A percentile compares a stretch with the other conserved stretches of the same genome.
Evolutionary conservation across 306 rosid genomes (phyloP).

Genomic region (Pterocarpus santalinus): DNA sequence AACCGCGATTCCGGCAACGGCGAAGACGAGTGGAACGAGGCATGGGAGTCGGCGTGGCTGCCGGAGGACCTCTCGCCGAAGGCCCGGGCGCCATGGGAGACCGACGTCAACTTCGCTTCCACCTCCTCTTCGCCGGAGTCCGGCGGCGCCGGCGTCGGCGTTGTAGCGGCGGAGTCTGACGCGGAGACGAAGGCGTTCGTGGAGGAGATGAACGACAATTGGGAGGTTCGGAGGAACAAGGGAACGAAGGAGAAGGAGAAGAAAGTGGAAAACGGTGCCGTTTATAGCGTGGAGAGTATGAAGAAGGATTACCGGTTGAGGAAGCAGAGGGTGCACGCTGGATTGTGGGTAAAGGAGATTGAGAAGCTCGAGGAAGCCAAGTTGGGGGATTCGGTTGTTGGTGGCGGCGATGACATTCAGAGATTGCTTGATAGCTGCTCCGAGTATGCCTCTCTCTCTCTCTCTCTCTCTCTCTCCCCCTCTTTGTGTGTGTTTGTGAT

Average conservation of each 20-base stretch:
- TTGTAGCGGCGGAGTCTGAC: conserved; percentile 66
- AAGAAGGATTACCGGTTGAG: conserved; percentile 89
- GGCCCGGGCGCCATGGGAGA: conserved; percentile 82
- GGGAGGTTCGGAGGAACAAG: conserved; percentile 75
- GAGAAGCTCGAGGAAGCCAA: conserved; percentile 91
- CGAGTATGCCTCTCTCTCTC: conserved; percentile 55
- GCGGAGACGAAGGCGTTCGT: conserved; percentile 85
- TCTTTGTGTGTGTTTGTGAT: not conserved
- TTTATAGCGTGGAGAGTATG: conserved; percentile 78
- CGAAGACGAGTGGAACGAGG: conserved; percentile 89
- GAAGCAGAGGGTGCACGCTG: conserved; percentile 91
- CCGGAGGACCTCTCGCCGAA: conserved; percentile 78
- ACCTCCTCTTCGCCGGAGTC: not conserved
- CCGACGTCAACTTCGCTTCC: conserved; percentile 70
- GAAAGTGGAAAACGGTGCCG: conserved; percentile 52
- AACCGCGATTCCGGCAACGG: conserved; percentile 50
- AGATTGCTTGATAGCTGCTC: conserved; percentile 90
- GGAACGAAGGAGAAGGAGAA: conserved; percentile 56
- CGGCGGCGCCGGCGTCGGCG: not conserved
- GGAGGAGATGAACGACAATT: conserved; percentile 91
- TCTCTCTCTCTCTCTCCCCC: too few relatives aligned
- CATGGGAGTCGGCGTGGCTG: conserved; percentile 97
- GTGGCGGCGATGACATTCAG: conserved; percentile 80
- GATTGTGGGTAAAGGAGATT: conserved; percentile 92
- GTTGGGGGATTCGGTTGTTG: conserved; percentile 57